Conservation (phyloP, 495 filamentous ascomycete genomes). For the Aspergillus heteromorphus region DNA sequence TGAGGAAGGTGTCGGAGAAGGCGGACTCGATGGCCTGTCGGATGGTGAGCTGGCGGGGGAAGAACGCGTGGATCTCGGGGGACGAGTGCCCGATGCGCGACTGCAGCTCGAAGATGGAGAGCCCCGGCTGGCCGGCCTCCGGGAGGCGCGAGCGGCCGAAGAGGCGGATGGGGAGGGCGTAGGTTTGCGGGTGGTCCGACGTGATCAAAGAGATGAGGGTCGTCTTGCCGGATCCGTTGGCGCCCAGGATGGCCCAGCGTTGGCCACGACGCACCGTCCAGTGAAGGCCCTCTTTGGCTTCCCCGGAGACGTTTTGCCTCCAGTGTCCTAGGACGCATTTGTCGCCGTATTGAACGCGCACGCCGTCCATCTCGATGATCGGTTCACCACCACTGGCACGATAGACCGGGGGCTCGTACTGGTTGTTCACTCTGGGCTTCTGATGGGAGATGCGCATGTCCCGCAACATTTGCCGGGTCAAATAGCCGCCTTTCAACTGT, state of each 20-base stretch:
- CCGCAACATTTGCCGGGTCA: slow-evolving; percentile 27
- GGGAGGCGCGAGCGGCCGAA: slow-evolving; percentile 81
- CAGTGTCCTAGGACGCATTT: slow-evolving; percentile 75
- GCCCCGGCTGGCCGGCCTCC: slow-evolving; percentile 60
- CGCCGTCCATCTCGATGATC: slow-evolving; percentile 80
- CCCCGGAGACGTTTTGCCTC: slow-evolving; percentile 50
- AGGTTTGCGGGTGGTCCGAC: slow-evolving; percentile 92
- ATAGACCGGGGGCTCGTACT: not conserved
- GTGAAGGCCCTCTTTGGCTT: slow-evolving; percentile 54
- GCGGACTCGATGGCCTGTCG: slow-evolving; percentile 74
- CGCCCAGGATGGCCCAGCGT: slow-evolving; percentile 85
- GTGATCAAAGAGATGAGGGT: slow-evolving; percentile 88
- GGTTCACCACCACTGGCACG: slow-evolving; percentile 45
- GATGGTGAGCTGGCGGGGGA: slow-evolving; percentile 72
- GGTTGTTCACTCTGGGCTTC: not conserved
- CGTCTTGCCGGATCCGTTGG: slow-evolving; percentile 81
- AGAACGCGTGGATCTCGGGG: slow-evolving; percentile 90
- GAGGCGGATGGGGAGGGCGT: slow-evolving; percentile 77
- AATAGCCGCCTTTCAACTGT: slow-evolving; percentile 20
- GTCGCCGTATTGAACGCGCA: slow-evolving; percentile 71
- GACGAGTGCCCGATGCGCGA: slow-evolving; percentile 84
- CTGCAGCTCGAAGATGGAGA: slow-evolving; percentile 91
- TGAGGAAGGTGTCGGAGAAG: slow-evolving; percentile 81
- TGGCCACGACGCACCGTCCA: slow-evolving; percentile 82
- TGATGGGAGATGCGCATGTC: slow-evolving; percentile 17